Conservation (phyloP, 1,284 basidiomycete genomes). For the Prillingera fragicola region DNA sequence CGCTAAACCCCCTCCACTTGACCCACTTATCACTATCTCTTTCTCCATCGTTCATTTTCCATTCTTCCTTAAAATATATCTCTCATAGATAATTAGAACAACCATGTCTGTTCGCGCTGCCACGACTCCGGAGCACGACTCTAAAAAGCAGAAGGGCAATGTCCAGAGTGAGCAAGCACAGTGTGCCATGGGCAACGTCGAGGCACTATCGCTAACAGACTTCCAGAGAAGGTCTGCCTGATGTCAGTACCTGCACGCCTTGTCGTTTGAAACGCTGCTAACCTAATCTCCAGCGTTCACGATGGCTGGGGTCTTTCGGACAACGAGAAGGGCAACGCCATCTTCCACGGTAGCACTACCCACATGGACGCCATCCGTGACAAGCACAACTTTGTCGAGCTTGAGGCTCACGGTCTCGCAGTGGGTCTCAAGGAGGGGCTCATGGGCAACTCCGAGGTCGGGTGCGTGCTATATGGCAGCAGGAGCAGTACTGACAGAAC, state of each 20-base stretch:
- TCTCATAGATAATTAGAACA: background rate
- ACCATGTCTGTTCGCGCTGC: conserved; percentile 17
- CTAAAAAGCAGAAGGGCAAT: conserved; percentile 21
- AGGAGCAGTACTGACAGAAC: background rate
- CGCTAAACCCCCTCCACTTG: background rate
- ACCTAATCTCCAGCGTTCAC: conserved; percentile 76
- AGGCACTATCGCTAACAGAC: background rate
- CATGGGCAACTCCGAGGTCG: conserved; percentile 94
- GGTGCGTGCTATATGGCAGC: conserved; percentile 51
- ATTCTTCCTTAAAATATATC: too few relatives aligned
- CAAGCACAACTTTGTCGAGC: conserved; percentile 63
- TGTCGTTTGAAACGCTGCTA: background rate
- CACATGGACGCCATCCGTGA: conserved; percentile 81
- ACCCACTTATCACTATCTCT: background rate
- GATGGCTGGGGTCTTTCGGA: conserved; percentile 83
- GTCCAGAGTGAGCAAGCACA: conserved; percentile 13
- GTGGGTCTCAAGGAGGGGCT: conserved; percentile 84
- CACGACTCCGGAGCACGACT: conserved; percentile 16
- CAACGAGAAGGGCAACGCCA: conserved; percentile 75
- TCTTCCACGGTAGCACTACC: conserved; percentile 70
- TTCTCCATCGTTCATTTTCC: too few relatives aligned
- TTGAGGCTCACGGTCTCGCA: conserved; percentile 77
- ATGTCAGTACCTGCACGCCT: conserved; percentile 56
- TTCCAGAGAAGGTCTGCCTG: conserved; percentile 74
- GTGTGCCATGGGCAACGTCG: too few relatives aligned